Evolutionary conservation across 2,329 filamentous ascomycete genomes (phyloP).

Genomic region (Mycosphaerella sp.): DNA sequence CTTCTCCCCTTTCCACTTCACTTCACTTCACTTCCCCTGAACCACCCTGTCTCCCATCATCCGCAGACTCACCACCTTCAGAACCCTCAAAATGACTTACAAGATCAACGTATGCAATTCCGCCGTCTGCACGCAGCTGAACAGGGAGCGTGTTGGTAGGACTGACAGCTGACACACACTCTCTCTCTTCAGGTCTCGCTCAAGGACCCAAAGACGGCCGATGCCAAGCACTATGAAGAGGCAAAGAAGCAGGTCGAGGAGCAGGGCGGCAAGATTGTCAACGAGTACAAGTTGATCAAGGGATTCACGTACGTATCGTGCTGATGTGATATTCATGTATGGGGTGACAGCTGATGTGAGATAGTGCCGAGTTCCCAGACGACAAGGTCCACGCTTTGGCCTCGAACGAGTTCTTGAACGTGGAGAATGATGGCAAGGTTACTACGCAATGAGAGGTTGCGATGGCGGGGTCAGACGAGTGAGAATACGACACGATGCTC

Average conservation of each 20-base stretch:
- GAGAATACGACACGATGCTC: too few species aligned
- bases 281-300: conserved; percentile 83
- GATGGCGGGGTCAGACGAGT: not conserved
- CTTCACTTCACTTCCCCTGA: not conserved
- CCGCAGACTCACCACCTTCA: conserved; percentile 8
- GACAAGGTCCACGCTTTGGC: conserved; percentile 61
- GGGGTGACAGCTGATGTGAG: not conserved
- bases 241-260: conserved; percentile 68
- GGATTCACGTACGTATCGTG: conserved; percentile 71
- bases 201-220: conserved; percentile 54
- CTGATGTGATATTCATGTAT: not conserved
- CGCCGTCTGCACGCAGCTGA: not conserved
- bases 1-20: not conserved
- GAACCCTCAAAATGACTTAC: conserved; percentile 18
- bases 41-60: conserved; percentile 4
- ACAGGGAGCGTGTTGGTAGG: not conserved
- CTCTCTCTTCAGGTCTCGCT: conserved; percentile 62
- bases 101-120: conserved; percentile 26
- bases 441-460: conserved; percentile 54
- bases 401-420: conserved; percentile 64
- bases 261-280: conserved; percentile 75
- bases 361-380: conserved; percentile 65
- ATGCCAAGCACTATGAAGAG: conserved; percentile 60
- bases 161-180: conserved; percentile 9
- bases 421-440: conserved; percentile 68